A percentile compares a stretch with the other conserved stretches of the same genome.
phyloP scores from a whole-genome alignment of 2,329 filamentous ascomycete genomes.

The Fusarium acutatum region DNA sequence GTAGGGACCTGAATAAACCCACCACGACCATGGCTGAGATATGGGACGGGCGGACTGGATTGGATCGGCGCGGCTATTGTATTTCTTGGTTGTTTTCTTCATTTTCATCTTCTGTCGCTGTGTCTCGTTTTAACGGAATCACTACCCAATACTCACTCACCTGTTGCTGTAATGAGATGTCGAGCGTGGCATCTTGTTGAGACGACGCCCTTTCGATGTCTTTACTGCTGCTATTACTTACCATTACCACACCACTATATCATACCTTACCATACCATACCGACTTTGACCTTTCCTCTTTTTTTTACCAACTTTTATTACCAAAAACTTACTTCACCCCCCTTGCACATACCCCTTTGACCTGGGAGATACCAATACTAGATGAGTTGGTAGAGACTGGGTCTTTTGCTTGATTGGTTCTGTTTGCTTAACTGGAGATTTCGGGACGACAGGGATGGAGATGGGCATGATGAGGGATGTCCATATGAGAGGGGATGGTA shows the following conservation, averaged over 20 bases:
- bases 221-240: constrained; percentile 7
- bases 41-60: constrained; percentile 39
- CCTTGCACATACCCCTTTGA: constrained; percentile 37
- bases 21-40: constrained; percentile 34
- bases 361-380: constrained; percentile 4
- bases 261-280: background rate
- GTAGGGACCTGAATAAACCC: constrained; percentile 13
- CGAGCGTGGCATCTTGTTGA: constrained; percentile 1
- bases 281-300: background rate
- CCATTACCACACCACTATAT: constrained; percentile 34
- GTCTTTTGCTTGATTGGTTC: constrained; percentile 21
- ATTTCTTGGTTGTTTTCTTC: constrained; percentile 29
- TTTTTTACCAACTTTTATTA: constrained; percentile 21
- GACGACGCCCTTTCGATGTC: background rate
- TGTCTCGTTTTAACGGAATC: constrained; percentile 30
- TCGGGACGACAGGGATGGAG: constrained; percentile 12
- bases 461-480: background rate
- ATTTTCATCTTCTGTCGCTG: constrained; percentile 23
- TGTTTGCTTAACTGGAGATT: constrained; percentile 16
- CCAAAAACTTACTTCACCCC: background rate
- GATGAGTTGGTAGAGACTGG: constrained; percentile 17
- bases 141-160: constrained; percentile 26
- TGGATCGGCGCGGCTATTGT: constrained; percentile 43
- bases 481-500: constrained; percentile 8
- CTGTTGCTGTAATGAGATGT: constrained; percentile 17